Evolutionary conservation across 208 protist species (phyloP).

Genomic region (Trypanosoma lewisi): DNA sequence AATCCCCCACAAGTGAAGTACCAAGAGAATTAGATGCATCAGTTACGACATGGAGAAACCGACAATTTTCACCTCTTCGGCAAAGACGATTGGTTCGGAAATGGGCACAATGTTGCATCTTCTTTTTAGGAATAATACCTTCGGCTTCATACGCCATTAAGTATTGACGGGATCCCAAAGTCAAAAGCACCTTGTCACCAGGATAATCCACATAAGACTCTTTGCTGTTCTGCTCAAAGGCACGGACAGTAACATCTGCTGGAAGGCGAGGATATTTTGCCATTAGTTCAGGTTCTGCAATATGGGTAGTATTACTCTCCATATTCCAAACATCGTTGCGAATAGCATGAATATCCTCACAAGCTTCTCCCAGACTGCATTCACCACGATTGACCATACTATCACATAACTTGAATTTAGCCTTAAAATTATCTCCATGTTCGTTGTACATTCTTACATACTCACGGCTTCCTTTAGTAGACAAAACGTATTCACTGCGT

Average conservation of each 20-base stretch:
- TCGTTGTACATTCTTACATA: conserved; percentile 85
- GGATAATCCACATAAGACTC: conserved; percentile 49
- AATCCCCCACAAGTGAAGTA: background rate
- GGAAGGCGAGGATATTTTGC: conserved; percentile 58
- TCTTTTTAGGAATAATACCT: conserved; percentile 39
- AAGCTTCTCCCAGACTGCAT: conserved; percentile 46
- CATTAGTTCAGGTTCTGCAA: conserved; percentile 43
- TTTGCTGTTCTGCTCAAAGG: conserved; percentile 72
- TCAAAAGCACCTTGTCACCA: conserved; percentile 67
- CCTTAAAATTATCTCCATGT: conserved; percentile 83
- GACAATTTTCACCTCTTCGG: conserved; percentile 71
- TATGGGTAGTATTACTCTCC: conserved; percentile 56
- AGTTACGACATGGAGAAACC: conserved; percentile 75
- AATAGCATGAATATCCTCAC: conserved; percentile 62
- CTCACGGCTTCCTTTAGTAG: conserved; percentile 55
- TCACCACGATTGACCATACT: conserved; percentile 30
- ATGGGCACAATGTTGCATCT: conserved; percentile 86
- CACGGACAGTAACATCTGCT: conserved; percentile 49
- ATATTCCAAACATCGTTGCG: conserved; percentile 44
- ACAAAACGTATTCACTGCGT: conserved; percentile 56
- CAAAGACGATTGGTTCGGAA: conserved; percentile 79
- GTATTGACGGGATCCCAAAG: conserved; percentile 65
- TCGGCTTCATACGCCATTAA: conserved; percentile 44
- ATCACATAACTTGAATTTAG: conserved; percentile 69
- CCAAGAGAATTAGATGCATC: conserved; percentile 32